These are phyloP conservation scores for Athelia psychrophila DNA, from an alignment of 1,284 basidiomycete genomes.

Conservation along the genomic window DNA sequence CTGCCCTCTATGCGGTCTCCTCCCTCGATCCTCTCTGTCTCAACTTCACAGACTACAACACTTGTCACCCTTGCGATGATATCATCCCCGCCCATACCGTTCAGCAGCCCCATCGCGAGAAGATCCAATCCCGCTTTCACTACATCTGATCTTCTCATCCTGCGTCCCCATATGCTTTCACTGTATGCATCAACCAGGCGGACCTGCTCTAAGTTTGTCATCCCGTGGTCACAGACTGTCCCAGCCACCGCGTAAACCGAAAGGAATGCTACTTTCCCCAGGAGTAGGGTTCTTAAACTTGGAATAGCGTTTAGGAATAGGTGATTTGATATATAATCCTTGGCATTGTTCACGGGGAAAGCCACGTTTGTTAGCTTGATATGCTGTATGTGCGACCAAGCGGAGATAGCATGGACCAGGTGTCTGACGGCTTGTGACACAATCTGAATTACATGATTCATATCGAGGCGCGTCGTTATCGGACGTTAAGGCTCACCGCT, in stretches of 20 bases:
- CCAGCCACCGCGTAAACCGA: slow-evolving; percentile 30
- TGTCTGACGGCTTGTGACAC: slow-evolving; percentile 33
- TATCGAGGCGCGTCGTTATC: too few relatives aligned
- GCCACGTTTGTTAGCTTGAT: slow-evolving; percentile 16
- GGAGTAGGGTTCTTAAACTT: slow-evolving; percentile 31
- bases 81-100: slow-evolving; percentile 1
- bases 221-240: slow-evolving; percentile 27
- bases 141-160: slow-evolving; percentile 18
- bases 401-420: slow-evolving; percentile 34
- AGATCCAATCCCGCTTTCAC: too few relatives aligned
- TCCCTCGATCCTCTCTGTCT: slow-evolving; percentile 43
- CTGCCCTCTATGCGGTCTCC: slow-evolving; percentile 32
- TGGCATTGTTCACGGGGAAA: not conserved
- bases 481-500: slow-evolving; percentile 32
- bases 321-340: not conserved
- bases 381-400: slow-evolving; percentile 36
- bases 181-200: slow-evolving; percentile 43
- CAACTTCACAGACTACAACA: slow-evolving; percentile 40
- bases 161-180: slow-evolving; percentile 45
- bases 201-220: slow-evolving; percentile 24
- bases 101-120: too few relatives aligned
- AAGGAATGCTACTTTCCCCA: slow-evolving; percentile 41
- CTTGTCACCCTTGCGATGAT: slow-evolving; percentile 25
- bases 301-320: slow-evolving; percentile 31
- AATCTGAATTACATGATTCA: slow-evolving; percentile 27